phyloP scores from a whole-genome alignment of 2,329 filamentous ascomycete genomes.

The Fusarium aywerte region DNA sequence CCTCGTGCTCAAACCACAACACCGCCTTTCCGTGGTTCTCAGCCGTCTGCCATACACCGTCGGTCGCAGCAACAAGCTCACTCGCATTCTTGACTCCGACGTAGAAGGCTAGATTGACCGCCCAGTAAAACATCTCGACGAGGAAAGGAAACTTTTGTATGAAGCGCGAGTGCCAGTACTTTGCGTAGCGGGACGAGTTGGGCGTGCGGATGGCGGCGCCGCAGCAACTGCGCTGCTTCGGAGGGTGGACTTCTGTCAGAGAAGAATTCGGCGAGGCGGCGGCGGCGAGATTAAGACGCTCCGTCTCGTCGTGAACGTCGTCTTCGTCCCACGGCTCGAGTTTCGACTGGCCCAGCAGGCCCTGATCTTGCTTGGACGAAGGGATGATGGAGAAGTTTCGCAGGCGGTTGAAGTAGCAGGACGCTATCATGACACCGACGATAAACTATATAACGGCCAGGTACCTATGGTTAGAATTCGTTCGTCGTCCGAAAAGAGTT shows the following conservation, averaged over 20 bases:
- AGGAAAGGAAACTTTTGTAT: conserved; percentile 74
- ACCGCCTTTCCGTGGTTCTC: conserved; percentile 65
- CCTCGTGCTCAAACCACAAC: conserved; percentile 65
- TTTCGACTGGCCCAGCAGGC: conserved; percentile 40
- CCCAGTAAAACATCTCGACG: conserved; percentile 80
- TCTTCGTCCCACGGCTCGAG: conserved; percentile 41
- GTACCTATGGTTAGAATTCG: not conserved
- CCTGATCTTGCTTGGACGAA: conserved; percentile 33
- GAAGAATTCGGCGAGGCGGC: conserved; percentile 17
- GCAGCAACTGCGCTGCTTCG: conserved; percentile 63
- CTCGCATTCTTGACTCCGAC: conserved; percentile 44
- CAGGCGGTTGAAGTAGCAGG: conserved; percentile 47
- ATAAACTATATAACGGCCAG: conserved; percentile 37
- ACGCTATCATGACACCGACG: conserved; percentile 45
- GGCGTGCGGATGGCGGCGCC: conserved; percentile 63
- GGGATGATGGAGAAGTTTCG: conserved; percentile 42
- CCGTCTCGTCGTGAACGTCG: conserved; percentile 38
- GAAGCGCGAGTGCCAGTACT: conserved; percentile 69
- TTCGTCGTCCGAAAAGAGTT: not conserved
- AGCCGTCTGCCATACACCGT: conserved; percentile 64
- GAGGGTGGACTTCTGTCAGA: conserved; percentile 47
- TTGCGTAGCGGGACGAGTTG: conserved; percentile 69
- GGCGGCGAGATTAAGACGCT: conserved; percentile 17
- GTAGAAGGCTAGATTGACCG: conserved; percentile 73
- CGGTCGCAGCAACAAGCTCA: conserved; percentile 51